Conservation (phyloP, 768 basidiomycete genomes). For the Suillus clintonianus region DNA sequence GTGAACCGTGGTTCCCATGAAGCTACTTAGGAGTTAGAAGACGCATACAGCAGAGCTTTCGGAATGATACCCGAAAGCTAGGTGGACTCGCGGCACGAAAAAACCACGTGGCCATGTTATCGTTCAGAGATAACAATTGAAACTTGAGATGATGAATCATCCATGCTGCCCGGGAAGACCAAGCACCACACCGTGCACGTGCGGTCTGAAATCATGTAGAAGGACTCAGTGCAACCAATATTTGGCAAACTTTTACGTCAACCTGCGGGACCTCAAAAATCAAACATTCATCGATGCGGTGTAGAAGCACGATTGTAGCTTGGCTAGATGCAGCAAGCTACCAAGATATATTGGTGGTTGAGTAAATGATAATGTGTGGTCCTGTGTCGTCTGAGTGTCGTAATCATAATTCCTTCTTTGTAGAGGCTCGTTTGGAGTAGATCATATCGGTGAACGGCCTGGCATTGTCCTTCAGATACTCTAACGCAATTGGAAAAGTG, state of each 20-base stretch:
- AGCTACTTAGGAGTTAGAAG: neutral
- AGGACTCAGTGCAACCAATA: too few species aligned
- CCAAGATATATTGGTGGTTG: neutral
- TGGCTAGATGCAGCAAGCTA: neutral
- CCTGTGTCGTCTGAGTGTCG: neutral
- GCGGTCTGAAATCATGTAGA: neutral
- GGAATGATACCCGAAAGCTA: neutral
- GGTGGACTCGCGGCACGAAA: neutral
- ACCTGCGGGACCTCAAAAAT: neutral
- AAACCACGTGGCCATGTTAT: neutral
- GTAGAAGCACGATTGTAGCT: neutral
- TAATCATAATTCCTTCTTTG: constrained; percentile 13
- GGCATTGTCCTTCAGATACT: constrained; percentile 5
- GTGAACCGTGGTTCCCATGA: neutral
- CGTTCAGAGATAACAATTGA: neutral
- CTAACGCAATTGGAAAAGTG: neutral
- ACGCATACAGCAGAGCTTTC: neutral
- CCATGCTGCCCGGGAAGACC: neutral
- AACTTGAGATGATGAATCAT: neutral
- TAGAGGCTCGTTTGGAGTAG: constrained; percentile 56
- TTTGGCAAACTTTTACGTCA: neutral
- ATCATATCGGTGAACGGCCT: constrained; percentile 86
- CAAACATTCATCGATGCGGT: neutral
- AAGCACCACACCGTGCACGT: neutral
- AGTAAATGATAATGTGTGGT: neutral